Evolutionary conservation across 1,139 yeast species (phyloP).

Genomic region (Diutina siamensis): DNA sequence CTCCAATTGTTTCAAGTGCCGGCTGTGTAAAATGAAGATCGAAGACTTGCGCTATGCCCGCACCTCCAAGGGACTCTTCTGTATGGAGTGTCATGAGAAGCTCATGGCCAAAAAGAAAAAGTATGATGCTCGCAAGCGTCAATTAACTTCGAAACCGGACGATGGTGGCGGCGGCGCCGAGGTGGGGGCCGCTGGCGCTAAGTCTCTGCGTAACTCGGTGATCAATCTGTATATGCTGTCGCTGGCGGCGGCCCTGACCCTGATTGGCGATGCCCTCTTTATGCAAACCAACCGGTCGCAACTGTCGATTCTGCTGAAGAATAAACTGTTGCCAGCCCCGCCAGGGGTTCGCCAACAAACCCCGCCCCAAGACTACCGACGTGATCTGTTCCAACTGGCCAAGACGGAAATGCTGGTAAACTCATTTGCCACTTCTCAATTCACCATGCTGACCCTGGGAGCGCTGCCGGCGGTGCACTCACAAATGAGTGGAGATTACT

Average conservation of each 20-base stretch:
- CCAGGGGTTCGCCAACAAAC: background rate
- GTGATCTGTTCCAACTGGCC: background rate
- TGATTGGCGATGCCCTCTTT: background rate
- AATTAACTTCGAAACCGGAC: background rate
- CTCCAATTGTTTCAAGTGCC: slow-evolving; percentile 80
- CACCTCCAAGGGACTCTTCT: slow-evolving; percentile 86
- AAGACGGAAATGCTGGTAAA: background rate
- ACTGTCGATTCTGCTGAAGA: slow-evolving; percentile 1
- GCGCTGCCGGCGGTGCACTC: slow-evolving; percentile 4
- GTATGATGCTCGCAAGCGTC: slow-evolving; percentile 31
- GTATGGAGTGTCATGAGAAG: slow-evolving; percentile 87
- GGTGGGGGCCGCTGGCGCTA: slow-evolving; percentile 9
- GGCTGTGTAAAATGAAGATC: slow-evolving; percentile 78
- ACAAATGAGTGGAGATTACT: background rate
- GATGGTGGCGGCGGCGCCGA: background rate
- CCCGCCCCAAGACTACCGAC: background rate
- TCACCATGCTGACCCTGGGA: slow-evolving; percentile 5
- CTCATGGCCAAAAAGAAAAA: slow-evolving; percentile 57
- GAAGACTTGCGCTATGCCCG: slow-evolving; percentile 88
- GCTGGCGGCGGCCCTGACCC: background rate
- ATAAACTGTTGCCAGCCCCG: slow-evolving; percentile 1
- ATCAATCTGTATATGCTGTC: slow-evolving; percentile 5
- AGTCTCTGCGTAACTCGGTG: slow-evolving; percentile 10
- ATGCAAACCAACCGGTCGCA: background rate
- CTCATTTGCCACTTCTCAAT: background rate